Evolutionary conservation across 1,284 basidiomycete species (phyloP), one percentile per base, ranked within the genome.

Genomic region (Volvariella volvacea): DNA sequence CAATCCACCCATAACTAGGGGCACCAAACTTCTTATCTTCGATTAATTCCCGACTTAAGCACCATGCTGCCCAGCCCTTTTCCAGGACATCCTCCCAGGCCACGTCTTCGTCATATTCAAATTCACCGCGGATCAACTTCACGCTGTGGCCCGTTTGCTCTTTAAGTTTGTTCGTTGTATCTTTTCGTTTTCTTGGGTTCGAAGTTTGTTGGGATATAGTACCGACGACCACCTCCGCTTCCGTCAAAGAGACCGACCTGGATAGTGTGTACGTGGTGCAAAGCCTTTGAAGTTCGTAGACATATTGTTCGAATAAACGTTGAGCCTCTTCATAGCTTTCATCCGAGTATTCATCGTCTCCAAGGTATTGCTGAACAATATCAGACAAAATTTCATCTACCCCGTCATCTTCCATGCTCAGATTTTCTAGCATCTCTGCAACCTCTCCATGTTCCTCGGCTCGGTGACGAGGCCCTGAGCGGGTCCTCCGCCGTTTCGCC

Each of bases 161-260:
- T 40, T 78, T 61, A 45, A 82, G 52, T 42, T 67, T 70, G 1
- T 73, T 62, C 52, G 80, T 80, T 38, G 66, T 55, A 37, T 80
- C 74, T 45, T 64, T 67, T 34, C 78, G 67, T 49, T 64, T 70
- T 4, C 74, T 65, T n/a, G 72, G 71, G 49, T 80, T 76, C 0
- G 76, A 73, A 7, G 67, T 74, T 48, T 79, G 78, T 21, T 76
- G 76, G 0, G 74, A 65, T 46, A 83, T 83, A 0, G 80, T 81
- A 1, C 81, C 80, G 16, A 82, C 59, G 3, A 80, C 59, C 0
- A 69, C 78, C 56, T 84, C 80, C 52, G 75, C 79, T 53, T 85
- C 79, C 3, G 74, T 72, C 3, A 83, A 60, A 64, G 0, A 2
- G 57, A 57, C 22, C 63, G 66, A 57, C 51, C 32, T 63, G 12